phyloP scores from a whole-genome alignment of 2,329 filamentous ascomycete genomes.

The Westerdykella ornata region DNA sequence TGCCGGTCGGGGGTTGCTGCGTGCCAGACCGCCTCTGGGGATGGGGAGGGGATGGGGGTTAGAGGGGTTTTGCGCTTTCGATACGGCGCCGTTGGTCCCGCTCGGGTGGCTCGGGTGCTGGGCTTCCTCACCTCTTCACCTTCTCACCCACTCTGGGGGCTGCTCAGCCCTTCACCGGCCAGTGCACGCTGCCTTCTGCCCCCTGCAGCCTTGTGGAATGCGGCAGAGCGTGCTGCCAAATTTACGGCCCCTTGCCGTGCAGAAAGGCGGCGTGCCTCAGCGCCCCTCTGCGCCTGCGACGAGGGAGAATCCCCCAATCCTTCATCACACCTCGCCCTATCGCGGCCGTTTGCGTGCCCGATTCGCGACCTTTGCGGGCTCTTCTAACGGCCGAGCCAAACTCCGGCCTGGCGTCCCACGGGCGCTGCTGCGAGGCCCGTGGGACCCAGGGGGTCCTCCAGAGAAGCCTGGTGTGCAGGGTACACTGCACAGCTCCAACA shows the following conservation, averaged over 20 bases:
- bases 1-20: too few relatives aligned
- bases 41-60: too few relatives aligned
- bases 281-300: conserved; percentile 10
- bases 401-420: conserved; percentile 10
- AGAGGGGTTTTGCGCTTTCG: too few relatives aligned
- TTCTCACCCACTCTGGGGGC: conserved; percentile 3
- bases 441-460: conserved; percentile 2
- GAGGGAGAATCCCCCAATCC: conserved; percentile 9
- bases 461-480: conserved; percentile 7
- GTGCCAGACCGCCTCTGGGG: too few relatives aligned
- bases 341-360: conserved; percentile 12
- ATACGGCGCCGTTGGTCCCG: too few relatives aligned
- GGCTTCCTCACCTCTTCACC: background rate
- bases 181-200: background rate
- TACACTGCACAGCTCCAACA: conserved; percentile 15
- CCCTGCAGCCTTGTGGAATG: conserved; percentile 21
- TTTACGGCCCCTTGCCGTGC: conserved; percentile 16
- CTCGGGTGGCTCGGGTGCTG: background rate
- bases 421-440: conserved; percentile 12
- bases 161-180: background rate
- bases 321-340: conserved; percentile 2
- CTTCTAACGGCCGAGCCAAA: conserved; percentile 19
- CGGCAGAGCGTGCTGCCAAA: conserved; percentile 18
- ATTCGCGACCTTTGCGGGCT: conserved; percentile 10
- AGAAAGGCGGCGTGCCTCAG: conserved; percentile 12